These are phyloP conservation scores for Flaveria robusta DNA, from an alignment of 129 eudicot genomes.

Conservation along the genomic window DNA sequence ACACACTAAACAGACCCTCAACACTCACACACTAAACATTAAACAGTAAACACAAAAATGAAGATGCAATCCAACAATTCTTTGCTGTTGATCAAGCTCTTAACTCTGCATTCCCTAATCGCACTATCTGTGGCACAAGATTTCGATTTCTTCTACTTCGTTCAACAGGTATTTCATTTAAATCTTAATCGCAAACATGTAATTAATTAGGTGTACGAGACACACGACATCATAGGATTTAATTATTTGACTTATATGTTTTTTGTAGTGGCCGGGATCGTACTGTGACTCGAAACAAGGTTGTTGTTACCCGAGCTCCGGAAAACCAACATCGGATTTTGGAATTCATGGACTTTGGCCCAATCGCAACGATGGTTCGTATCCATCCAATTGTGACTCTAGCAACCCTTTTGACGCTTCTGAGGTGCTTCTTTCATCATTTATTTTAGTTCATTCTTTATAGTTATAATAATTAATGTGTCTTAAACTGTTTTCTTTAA, in stretches of 20 bases:
- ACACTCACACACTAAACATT: conserved; percentile 25
- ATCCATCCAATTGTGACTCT: conserved; percentile 70
- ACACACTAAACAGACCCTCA: conserved; percentile 18
- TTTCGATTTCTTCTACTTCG: conserved; percentile 83
- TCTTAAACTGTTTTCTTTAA: neutral
- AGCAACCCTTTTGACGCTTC: conserved; percentile 59
- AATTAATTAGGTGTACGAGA: neutral
- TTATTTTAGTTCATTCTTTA: neutral
- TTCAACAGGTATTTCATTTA: conserved; percentile 58
- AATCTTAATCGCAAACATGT: neutral
- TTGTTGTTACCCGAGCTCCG: conserved; percentile 73
- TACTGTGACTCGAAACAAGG: conserved; percentile 66
- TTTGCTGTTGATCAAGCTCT: conserved; percentile 32
- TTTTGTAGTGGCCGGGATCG: conserved; percentile 74
- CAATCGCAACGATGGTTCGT: conserved; percentile 62
- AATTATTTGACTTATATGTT: neutral
- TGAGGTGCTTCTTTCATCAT: conserved; percentile 39
- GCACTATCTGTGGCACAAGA: conserved; percentile 39
- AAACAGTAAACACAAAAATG: conserved; percentile 12
- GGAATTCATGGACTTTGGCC: conserved; percentile 96
- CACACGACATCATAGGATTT: neutral
- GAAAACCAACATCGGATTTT: conserved; percentile 70
- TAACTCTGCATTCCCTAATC: conserved; percentile 38
- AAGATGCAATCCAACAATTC: conserved; percentile 22
- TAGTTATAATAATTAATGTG: no score